Evolutionary conservation across 345 rosid genomes (phyloP), one percentile per base, ranked within the genome.

Genomic region (Salix dunnii): DNA sequence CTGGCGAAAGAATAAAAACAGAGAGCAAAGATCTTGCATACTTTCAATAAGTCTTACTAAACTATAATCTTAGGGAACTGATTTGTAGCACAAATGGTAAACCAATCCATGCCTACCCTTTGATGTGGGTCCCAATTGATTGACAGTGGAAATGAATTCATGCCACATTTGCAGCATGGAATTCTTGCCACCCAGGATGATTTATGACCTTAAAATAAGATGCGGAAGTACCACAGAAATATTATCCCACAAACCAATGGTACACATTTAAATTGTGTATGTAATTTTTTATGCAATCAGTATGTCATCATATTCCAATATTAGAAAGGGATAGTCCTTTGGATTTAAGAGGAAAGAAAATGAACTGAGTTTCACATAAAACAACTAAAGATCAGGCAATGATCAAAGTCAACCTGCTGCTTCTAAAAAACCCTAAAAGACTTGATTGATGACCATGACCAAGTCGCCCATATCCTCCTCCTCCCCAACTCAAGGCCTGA

Each of bases 401-500:
- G 68, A 62, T 68, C 38, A 80, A 70, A 72, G 68, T 21, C 71
- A 78, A 95, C 99, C 96, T 92, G 76, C 78, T 81, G 83, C 93
- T 93, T 77, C 83, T 87, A 69, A 87, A 76, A 77, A 93, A 81
- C 71, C 96, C 96, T 9, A 89, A 81, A 78, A 88, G 61, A 83
- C 92, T 88, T 48, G 97, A 84, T 80, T 91, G 84, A 76, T 85
- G 89, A 66, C 93, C 96, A 78, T 95, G 97, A 68, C 99, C 99
- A 82, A 95, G 99, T 84, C 91, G 89, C 74, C 97, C 96, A 73
- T 86, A 87, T 23, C 90, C 94, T 42, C 91, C 97, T 77, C 79
- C 90, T 74, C 99, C 99, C 99, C 99, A 95, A 75, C 99, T 93
- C 74, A 95, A 81, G 75, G 90, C 88, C 81, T 89, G 86, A 69